Conservation (phyloP, 495 filamentous ascomycete species). For the Talaromyces liani region DNA sequence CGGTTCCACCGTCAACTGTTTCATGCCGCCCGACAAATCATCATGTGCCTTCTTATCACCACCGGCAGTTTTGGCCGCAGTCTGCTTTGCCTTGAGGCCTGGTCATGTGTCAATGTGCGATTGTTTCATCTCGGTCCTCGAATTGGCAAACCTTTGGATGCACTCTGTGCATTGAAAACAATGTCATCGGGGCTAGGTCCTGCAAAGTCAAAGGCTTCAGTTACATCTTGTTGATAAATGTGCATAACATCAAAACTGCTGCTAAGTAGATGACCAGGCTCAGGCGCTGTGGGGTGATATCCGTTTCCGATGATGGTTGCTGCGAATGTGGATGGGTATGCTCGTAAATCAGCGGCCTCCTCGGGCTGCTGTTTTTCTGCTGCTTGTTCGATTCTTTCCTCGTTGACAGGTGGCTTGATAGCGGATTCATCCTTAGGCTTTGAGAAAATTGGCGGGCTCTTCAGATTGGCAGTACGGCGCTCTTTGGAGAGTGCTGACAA, state of each 20-base stretch:
- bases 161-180: slow-evolving; percentile 73
- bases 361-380: slow-evolving; percentile 12
- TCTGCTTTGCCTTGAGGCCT: slow-evolving; percentile 42
- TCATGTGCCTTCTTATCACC: slow-evolving; percentile 33
- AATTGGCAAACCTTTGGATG: slow-evolving; percentile 69
- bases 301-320: slow-evolving; percentile 52
- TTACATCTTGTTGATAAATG: slow-evolving; percentile 37
- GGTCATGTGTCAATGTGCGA: slow-evolving; percentile 32
- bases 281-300: slow-evolving; percentile 22
- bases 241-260: slow-evolving; percentile 42
- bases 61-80: slow-evolving; percentile 30
- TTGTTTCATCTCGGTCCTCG: slow-evolving; percentile 30
- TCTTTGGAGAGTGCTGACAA: slow-evolving; percentile 18
- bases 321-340: slow-evolving; percentile 61
- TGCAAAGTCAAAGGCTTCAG: slow-evolving; percentile 63
- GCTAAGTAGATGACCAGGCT: slow-evolving; percentile 32
- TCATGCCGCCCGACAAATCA: slow-evolving; percentile 42
- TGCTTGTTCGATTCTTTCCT: slow-evolving; percentile 6
- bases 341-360: slow-evolving; percentile 22
- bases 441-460: slow-evolving; percentile 1
- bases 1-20: slow-evolving; percentile 56
- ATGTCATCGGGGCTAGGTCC: slow-evolving; percentile 92
- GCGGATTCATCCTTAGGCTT: background rate
- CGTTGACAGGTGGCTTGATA: background rate
- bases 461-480: slow-evolving; percentile 12